Evolutionary conservation across 1,139 yeast species (phyloP), one percentile per base, ranked within the genome.

Genomic region (Blastobotrys arbuscula): DNA sequence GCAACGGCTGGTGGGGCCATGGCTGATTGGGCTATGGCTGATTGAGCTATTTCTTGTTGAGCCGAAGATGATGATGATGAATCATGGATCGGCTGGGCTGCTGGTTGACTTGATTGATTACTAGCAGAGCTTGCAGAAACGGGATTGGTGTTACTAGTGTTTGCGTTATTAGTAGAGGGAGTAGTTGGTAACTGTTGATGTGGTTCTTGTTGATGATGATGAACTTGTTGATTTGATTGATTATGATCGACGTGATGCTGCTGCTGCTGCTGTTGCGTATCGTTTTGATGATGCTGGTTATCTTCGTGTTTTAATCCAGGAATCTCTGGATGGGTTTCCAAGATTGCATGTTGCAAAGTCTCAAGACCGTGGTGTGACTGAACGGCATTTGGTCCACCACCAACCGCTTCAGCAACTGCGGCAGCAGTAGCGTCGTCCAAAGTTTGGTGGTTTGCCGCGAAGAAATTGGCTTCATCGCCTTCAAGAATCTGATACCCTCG

Each of bases 401-500:
- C 45, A 12, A 40, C 49, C 2, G 44, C 49, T 10, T 45, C 33
- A 19, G 49, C 49, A 3, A 45, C 49, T 5, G 49, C 49, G 3
- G 42, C 47, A 15, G 49, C 49, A 41, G 49, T 41, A 3, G 49
- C 49, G 3, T 42, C 45, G 41, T 41, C 49, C 37, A 41, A 26
- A 12, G 48, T 28, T 26, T 45, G 45, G 38, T 45, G 49, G 38
- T 40, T 37, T 12, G 44, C 44, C 21, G 49, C 49, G 24, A 41
- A 41, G 24, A 45, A 45, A 20, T 40, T 40, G 24, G 44, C 41
- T 33, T 45, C 49, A 24, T 45, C 49, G n/a, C 44, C 44, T 35
- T 34, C 40, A 28, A 40, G 18, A 15, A 45, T 45, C 7, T 36
- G 44, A 26, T 45, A 45, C 13, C 28, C 40, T 33, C 34, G 49